Base-by-base conservation (phyloP, 2,329 filamentous ascomycete genomes). In the Fusarium kyushuense region DNA sequence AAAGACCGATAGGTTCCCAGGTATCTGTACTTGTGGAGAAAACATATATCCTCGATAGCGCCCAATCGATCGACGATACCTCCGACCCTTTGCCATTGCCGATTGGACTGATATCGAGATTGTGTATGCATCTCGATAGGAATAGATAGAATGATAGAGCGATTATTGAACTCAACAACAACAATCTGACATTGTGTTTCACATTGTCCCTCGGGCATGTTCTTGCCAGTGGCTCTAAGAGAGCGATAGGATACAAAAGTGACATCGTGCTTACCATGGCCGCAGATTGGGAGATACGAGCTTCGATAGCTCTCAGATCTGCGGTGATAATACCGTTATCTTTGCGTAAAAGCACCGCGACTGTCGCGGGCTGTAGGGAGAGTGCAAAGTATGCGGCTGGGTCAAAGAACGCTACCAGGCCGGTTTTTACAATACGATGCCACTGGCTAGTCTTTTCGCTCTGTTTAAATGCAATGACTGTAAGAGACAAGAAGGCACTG, bases 81-180 rank as follows among this genome's bases (percentile, higher is more conserved):
- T 67, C 55, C 11, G 54, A 32, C 23, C 29, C 52, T 3, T 63
- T 29, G 1, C 63, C 51, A 21, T 67, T 35, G 1, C 69, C 71
- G 11, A 72, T 67, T 1, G 46, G 57, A 8, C 56, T 49, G 10
- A 47, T 45, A 1, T 58, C 64, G 36, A 71, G 74, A 3, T 58
- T 53, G 38, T 72, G 63, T 2, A 76, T 64, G 14, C 72, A 74
- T 41, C 67, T 63, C 5, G 70, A 73, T 8, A 76, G 23, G 19
- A 76, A 76, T 0, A 70, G 69, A 25, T 72, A 72, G 30, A 74
- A 74, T 1, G 67, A 73, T 6, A 74, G 16, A 3, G 62, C 53
- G 9, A 64, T 40, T 5, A 53, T 61, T 13, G 52, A 8, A 25
- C 36, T 63, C 9, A 72, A 36, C 7, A 71, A 45, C 6, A 69